These are phyloP conservation scores for Coemansia sp. DNA, from an alignment of 192 early-diverging fungal species.

Conservation along the genomic window DNA sequence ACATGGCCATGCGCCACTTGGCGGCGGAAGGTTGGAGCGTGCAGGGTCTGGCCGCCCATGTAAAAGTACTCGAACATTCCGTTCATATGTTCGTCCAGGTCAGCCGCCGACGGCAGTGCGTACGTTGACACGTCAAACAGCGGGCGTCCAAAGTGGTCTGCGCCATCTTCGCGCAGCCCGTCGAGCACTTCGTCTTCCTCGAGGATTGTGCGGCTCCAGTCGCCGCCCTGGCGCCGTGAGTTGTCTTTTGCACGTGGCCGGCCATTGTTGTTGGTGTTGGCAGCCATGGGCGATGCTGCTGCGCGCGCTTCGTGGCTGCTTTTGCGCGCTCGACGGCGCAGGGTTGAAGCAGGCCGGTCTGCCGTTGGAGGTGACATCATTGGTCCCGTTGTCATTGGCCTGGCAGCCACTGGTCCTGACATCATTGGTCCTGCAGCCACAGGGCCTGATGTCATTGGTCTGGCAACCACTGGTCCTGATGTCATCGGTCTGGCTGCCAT, in stretches of 20 bases:
- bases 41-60: slow-evolving; percentile 51
- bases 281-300: not conserved
- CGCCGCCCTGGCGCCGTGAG: slow-evolving; percentile 10
- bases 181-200: slow-evolving; percentile 49
- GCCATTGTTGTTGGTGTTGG: not conserved
- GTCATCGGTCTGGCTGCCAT: not conserved
- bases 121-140: slow-evolving; percentile 37
- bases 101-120: slow-evolving; percentile 23
- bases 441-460: not conserved
- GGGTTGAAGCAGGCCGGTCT: not conserved
- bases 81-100: slow-evolving; percentile 50
- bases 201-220: slow-evolving; percentile 23
- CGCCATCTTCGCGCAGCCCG: slow-evolving; percentile 35
- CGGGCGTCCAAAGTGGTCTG: slow-evolving; percentile 46
- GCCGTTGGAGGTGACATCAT: not conserved
- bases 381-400: not conserved
- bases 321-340: not conserved
- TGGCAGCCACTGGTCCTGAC: not conserved
- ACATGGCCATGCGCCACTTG: slow-evolving; percentile 27
- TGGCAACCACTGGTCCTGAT: not conserved
- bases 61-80: slow-evolving; percentile 56
- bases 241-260: not conserved
- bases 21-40: slow-evolving; percentile 40
- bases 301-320: slow-evolving; percentile 2
- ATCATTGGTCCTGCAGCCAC: too few species aligned